These are phyloP conservation scores for Cladobotryum mycophilum DNA, from an alignment of 2,329 filamentous ascomycete species.

Conservation along the genomic window DNA sequence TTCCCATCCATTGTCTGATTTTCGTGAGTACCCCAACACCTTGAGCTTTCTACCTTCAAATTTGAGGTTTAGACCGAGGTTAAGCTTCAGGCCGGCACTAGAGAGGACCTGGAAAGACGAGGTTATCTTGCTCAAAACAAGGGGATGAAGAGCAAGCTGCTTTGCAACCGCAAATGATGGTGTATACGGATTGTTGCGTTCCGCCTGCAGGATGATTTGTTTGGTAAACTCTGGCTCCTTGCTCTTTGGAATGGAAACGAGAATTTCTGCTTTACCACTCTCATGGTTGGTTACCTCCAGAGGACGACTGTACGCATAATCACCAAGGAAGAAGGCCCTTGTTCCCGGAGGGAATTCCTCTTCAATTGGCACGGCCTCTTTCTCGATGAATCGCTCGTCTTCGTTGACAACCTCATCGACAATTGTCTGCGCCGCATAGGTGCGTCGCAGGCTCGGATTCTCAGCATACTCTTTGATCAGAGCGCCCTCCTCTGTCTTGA, in stretches of 20 bases:
- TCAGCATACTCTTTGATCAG: constrained; percentile 88
- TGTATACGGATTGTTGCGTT: constrained; percentile 66
- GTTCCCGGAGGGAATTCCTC: constrained; percentile 84
- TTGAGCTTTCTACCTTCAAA: constrained; percentile 95
- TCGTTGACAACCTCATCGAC: constrained; percentile 87
- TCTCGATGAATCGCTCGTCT: constrained; percentile 89
- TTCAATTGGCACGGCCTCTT: constrained; percentile 76
- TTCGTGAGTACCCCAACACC: constrained; percentile 90
- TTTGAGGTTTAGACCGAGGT: constrained; percentile 91
- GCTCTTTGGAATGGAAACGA: constrained; percentile 64
- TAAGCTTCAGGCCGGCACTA: constrained; percentile 75
- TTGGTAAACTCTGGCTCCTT: constrained; percentile 78
- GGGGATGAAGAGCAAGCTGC: constrained; percentile 71
- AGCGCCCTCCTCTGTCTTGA: constrained; percentile 84
- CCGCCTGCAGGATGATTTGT: constrained; percentile 63
- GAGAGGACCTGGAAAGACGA: constrained; percentile 81
- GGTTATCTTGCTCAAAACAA: constrained; percentile 92
- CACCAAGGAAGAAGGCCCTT: constrained; percentile 86
- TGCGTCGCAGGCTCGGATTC: constrained; percentile 76
- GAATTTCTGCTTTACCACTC: constrained; percentile 69
- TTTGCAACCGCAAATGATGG: constrained; percentile 87
- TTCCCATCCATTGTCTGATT: constrained; percentile 84
- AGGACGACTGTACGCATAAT: constrained; percentile 86
- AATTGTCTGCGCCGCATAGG: constrained; percentile 85
- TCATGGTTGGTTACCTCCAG: constrained; percentile 73